Evolutionary conservation across 163 green algal genomes (phyloP), one percentile per base, ranked within the genome.

Genomic region (Coccomyxa subellipsoidea): DNA sequence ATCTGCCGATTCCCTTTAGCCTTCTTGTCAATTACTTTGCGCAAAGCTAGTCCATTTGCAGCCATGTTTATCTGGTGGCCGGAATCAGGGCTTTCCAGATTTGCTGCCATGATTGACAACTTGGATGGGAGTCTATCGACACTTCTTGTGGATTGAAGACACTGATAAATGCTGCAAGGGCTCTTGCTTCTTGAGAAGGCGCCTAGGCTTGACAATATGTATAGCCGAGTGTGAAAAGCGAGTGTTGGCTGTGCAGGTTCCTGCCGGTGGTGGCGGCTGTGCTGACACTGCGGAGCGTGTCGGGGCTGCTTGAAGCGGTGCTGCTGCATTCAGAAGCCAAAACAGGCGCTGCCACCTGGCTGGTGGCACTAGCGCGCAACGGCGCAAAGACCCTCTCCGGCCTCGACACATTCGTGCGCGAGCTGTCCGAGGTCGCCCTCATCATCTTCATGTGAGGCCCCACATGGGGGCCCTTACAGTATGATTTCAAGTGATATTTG

Each of bases 211-310:
- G 15, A 59, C 23, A 59, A 7, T 27, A 59, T 59, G 15, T 2
- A 59, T 27, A 59, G 0, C 21, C 40, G 47, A 59, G 3, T 8
- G 23, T 59, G 47, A 59, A 27, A 1, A 59, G 47, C 23, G 23
- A 59, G 47, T 1, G 4, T 59, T 73, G 27, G 18, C 6, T 36
- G 29, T 34, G 27, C 66, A 73, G 66, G 25, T 38, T 81, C 32
- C 47, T 84, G 36, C 81, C 81, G 10, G 54, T 81, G 18, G 36
- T 79, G n/a, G 81, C 81, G 39, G 36, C 54, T 18, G 73, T 84
- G 35, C 54, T 79, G 31, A 59, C 54, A 32, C 72, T 82, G 54
- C 71, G 66, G 25, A 54, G 38, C 21, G 38, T 78, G n/a, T 73
- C 38, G 8, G 32, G 38, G 25, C 80, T 85, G 25, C 81, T 85